phyloP scores from a whole-genome alignment of 352 stramenopile species.

The Globisporangium lucens region DNA sequence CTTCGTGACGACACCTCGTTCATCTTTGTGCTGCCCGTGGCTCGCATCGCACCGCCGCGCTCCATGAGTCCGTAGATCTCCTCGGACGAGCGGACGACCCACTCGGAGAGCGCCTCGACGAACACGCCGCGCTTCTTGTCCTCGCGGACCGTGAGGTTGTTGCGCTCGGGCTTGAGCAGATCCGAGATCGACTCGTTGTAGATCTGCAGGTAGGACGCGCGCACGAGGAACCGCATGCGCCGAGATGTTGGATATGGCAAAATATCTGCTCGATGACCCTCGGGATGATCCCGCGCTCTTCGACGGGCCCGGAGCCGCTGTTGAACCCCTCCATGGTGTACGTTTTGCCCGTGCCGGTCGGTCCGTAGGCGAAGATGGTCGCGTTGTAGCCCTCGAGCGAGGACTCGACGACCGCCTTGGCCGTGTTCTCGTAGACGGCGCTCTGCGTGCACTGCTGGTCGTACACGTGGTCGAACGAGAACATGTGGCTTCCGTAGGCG shows the following conservation, averaged over 20 bases:
- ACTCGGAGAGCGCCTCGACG: conserved; percentile 93
- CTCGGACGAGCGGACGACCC: conserved; percentile 89
- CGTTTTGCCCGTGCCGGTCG: conserved; percentile 92
- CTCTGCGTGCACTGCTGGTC: conserved; percentile 89
- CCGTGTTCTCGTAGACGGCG: conserved; percentile 93
- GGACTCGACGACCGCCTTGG: conserved; percentile 90
- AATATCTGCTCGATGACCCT: conserved; percentile 97
- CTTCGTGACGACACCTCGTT: conserved; percentile 85
- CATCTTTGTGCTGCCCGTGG: conserved; percentile 86
- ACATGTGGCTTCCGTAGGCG: conserved; percentile 85
- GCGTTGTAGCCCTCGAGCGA: conserved; percentile 92
- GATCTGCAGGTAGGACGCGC: conserved; percentile 92
- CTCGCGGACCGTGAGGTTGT: conserved; percentile 92
- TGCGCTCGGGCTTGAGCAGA: conserved; percentile 91
- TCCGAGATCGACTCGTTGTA: conserved; percentile 96
- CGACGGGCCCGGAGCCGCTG: conserved; percentile 75
- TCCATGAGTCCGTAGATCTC: conserved; percentile 96
- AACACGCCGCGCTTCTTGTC: conserved; percentile 92
- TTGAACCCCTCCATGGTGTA: conserved; percentile 97
- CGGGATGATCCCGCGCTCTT: conserved; percentile 97
- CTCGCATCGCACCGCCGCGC: conserved; percentile 77
- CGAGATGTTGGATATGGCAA: conserved; percentile 86
- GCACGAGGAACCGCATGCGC: conserved; percentile 89
- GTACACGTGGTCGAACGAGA: conserved; percentile 95
- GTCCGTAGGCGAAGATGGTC: conserved; percentile 90